These are phyloP conservation scores for Penicillium riverlandense DNA, from an alignment of 495 filamentous ascomycete genomes.

Conservation along the genomic window DNA sequence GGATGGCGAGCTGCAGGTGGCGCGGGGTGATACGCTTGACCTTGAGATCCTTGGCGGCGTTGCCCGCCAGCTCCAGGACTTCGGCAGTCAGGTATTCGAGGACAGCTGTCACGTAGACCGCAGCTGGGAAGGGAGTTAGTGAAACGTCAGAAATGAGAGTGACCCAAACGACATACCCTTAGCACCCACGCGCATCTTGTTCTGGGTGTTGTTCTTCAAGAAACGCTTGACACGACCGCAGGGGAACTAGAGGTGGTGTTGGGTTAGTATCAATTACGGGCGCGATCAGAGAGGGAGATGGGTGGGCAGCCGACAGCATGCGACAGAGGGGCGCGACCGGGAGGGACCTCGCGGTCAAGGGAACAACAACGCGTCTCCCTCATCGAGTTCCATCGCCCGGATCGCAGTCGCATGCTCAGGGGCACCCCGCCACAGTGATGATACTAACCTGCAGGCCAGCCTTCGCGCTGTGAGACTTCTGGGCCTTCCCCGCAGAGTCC, in stretches of 20 bases:
- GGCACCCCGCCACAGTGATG: neutral
- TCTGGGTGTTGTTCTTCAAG: conserved; percentile 97
- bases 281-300: neutral
- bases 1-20: conserved; percentile 95
- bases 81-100: conserved; percentile 98
- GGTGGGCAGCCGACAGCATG: no score
- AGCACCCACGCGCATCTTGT: conserved; percentile 99
- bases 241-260: conserved; percentile 66
- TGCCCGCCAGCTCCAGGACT: conserved; percentile 96
- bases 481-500: conserved; percentile 70
- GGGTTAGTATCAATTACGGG: conserved; percentile 1
- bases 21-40: conserved; percentile 99
- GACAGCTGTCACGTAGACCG: conserved; percentile 96
- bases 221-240: conserved; percentile 99
- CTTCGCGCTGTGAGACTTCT: conserved; percentile 97
- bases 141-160: neutral
- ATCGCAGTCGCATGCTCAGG: conserved; percentile 4
- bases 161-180: conserved; percentile 51
- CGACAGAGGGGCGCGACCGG: conserved; percentile 8
- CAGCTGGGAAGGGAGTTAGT: conserved; percentile 42
- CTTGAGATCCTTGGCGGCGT: conserved; percentile 98
- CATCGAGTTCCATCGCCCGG: neutral
- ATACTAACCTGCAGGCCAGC: conserved; percentile 93
- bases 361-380: no score
- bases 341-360: neutral